Conservation (phyloP, 2,329 filamentous ascomycete genomes). For the Trichoderma afroharzianum region DNA sequence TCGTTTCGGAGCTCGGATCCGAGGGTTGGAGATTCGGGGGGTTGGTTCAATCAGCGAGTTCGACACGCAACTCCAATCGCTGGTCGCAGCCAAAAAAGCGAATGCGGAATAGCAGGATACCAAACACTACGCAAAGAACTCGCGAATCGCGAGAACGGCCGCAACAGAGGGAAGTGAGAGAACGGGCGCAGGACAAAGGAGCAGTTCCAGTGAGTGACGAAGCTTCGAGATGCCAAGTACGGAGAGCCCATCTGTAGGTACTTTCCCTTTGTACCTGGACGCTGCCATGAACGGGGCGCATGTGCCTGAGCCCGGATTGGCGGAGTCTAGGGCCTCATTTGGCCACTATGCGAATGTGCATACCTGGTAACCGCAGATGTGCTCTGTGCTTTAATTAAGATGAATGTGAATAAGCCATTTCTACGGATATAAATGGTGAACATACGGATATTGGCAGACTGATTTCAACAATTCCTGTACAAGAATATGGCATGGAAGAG, state of each 20-base stretch:
- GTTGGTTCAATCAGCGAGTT: not conserved
- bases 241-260: not conserved
- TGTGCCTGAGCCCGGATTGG: slow-evolving; percentile 10
- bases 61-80: not conserved
- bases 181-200: slow-evolving; percentile 6
- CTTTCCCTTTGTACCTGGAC: not conserved
- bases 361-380: not conserved
- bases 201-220: slow-evolving; percentile 3
- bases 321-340: slow-evolving; percentile 14
- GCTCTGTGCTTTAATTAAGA: not conserved
- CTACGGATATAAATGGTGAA: not conserved
- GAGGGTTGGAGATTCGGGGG: not conserved
- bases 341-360: not conserved
- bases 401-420: not conserved
- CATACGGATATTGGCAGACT: not conserved
- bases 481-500: not conserved
- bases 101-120: not conserved
- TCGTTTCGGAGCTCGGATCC: slow-evolving; percentile 29
- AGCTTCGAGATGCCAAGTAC: slow-evolving; percentile 9
- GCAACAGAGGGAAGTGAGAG: not conserved
- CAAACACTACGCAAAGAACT: not conserved
- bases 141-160: not conserved
- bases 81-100: not conserved
- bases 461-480: not conserved
- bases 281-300: not conserved